Conservation (phyloP, 495 filamentous ascomycete genomes). For the Aspergillus haitiensis region DNA sequence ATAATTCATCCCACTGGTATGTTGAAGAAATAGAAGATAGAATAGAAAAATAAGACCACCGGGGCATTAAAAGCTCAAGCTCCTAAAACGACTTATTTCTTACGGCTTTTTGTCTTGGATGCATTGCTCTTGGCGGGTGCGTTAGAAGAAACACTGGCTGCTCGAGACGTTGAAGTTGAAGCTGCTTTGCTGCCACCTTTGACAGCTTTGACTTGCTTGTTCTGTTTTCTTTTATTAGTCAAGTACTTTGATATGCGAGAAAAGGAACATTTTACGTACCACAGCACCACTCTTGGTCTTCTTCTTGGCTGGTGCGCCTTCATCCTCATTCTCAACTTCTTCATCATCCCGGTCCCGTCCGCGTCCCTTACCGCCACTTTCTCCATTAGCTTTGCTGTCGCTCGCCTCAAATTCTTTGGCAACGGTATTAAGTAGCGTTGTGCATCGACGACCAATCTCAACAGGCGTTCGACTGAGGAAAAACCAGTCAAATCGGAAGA, state of each 20-base stretch:
- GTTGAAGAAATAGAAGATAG: background rate
- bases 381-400: slow-evolving; percentile 60
- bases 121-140: slow-evolving; percentile 29
- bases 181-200: slow-evolving; percentile 56
- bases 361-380: slow-evolving; percentile 61
- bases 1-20: background rate
- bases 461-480: slow-evolving; percentile 91
- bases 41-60: background rate
- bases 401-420: slow-evolving; percentile 85
- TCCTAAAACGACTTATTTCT: slow-evolving; percentile 36
- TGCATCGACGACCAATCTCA: slow-evolving; percentile 89
- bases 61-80: background rate
- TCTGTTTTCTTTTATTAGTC: slow-evolving; percentile 39
- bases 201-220: slow-evolving; percentile 60
- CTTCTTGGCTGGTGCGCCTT: slow-evolving; percentile 83
- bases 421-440: slow-evolving; percentile 90
- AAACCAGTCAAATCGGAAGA: slow-evolving; percentile 99
- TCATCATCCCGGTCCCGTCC: slow-evolving; percentile 75
- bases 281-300: slow-evolving; percentile 82
- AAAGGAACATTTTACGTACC: slow-evolving; percentile 41
- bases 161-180: slow-evolving; percentile 55
- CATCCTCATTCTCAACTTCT: slow-evolving; percentile 72
- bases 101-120: slow-evolving; percentile 48
- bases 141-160: slow-evolving; percentile 57
- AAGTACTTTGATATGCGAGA: slow-evolving; percentile 5